phyloP scores from a whole-genome alignment of 257 asterid species.

The Capsicum pubescens region DNA sequence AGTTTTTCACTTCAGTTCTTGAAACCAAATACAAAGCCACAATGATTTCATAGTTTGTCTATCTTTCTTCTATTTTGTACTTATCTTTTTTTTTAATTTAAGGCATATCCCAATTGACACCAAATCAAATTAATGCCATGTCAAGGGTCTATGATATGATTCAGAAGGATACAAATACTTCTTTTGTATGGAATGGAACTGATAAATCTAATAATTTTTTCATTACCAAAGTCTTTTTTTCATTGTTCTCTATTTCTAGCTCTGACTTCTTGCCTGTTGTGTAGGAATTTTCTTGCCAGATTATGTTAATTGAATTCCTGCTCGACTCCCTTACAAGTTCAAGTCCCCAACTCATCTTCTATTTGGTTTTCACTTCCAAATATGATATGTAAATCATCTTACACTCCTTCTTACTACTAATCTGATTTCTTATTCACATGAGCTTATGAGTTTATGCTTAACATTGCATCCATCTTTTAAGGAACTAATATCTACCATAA shows the following conservation, averaged over 20 bases:
- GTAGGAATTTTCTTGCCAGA: no score
- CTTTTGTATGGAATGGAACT: conserved; percentile 44
- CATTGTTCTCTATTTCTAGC: conserved; percentile 32
- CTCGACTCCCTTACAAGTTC: no score
- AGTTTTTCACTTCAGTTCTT: background rate
- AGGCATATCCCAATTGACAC: conserved; percentile 48
- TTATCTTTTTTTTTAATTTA: conserved; percentile 29
- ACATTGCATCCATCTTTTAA: no score
- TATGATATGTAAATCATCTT: no score
- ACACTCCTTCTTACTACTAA: no score
- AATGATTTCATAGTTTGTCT: background rate
- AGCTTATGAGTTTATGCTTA: no score
- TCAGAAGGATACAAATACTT: conserved; percentile 31
- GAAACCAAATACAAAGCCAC: background rate
- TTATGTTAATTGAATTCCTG: no score
- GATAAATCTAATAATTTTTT: conserved; percentile 44
- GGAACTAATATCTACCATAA: no score
- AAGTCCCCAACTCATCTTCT: no score
- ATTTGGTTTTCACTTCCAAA: no score
- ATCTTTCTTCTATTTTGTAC: background rate
- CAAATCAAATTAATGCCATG: conserved; percentile 52
- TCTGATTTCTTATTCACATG: no score
- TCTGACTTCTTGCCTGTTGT: background rate
- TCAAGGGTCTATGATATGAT: conserved; percentile 45
- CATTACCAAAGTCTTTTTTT: conserved; percentile 45